phyloP scores from a whole-genome alignment of 75 land plant genomes.

The Adiantum capillusveneris region DNA sequence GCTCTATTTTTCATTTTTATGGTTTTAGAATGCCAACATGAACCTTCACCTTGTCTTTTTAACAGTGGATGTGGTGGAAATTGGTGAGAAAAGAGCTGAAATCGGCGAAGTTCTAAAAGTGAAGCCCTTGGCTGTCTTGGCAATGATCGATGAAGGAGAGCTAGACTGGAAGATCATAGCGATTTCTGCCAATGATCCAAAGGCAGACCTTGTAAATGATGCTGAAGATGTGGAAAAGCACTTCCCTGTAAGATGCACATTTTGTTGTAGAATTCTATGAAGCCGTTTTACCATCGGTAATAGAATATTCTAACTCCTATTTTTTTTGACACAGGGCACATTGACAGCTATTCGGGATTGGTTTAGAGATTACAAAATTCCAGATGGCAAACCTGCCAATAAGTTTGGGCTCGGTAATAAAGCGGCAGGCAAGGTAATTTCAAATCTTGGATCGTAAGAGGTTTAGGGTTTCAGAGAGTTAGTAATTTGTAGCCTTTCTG shows the following conservation, averaged over 20 bases:
- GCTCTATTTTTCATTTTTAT: too few relatives aligned
- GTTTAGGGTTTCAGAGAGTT: too few relatives aligned
- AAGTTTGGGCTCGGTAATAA: constrained; percentile 89
- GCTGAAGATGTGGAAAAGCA: constrained; percentile 81
- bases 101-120: constrained; percentile 79
- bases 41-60: background rate
- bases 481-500: too few relatives aligned
- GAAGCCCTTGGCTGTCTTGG: constrained; percentile 82
- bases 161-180: constrained; percentile 98
- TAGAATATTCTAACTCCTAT: too few relatives aligned
- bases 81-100: constrained; percentile 56
- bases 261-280: background rate
- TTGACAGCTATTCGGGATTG: constrained; percentile 87
- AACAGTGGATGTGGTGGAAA: constrained; percentile 95
- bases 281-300: too few relatives aligned
- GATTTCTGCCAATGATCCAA: constrained; percentile 90
- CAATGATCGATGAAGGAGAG: constrained; percentile 98
- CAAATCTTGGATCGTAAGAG: background rate
- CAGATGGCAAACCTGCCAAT: constrained; percentile 96
- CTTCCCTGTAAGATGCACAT: constrained; percentile 57
- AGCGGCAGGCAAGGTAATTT: constrained; percentile 69
- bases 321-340: constrained; percentile 54
- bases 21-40: too few relatives aligned
- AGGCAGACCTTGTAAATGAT: constrained; percentile 81
- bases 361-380: constrained; percentile 97